Base-by-base conservation (phyloP, 208 protist genomes). In the Leishmania braziliensis region DNA sequence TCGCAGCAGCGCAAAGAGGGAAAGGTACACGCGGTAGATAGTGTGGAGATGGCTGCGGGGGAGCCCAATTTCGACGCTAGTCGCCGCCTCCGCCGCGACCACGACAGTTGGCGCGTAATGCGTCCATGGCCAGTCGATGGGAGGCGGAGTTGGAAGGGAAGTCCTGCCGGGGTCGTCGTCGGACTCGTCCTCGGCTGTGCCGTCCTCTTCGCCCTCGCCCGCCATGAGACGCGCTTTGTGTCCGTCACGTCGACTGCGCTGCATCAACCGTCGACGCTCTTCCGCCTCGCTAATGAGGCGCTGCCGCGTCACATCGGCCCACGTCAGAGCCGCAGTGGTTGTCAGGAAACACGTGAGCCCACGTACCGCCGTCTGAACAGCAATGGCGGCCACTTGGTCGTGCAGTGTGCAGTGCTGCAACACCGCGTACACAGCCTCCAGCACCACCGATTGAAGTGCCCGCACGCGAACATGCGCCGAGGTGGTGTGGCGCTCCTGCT, bases 1-100 rank as follows among this genome's bases (percentile, higher is more conserved):
- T 20, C 88, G 81, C 53, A 98, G 87, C 51, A 96, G 84, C 1
- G 92, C 86, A 23, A 94, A 79, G 53, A 98, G 80, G 14, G 86
- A 90, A 23, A 98, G 85, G 77, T 96, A 96, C 12, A 88, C 88
- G 18, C 89, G 86, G 88, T 98, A 96, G 54, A 96, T 87, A 3
- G 90, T 95, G 78, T 94, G 94, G 18, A 96, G 88, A 48, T 93
- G 90, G 63, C 88, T 95, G 78, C 90, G 95, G 8, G 91, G 90
- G 8, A 98, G 87, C 46, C 90, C 87, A 50, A 93, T 85, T 62
- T 29, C 58, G 56, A 65, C 60, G 26, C 16, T 4, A 4, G 23
- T 36, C 29, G 1, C 36, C 18, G 26, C 78, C 74, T 50, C 12
- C 9, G 26, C n/a, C 48, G 14, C 5, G 29, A 9, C 39, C 33